Evolutionary conservation across 805 yeast genomes (phyloP), one percentile per base, ranked within the genome.

Genomic region (Candida sakaeoensis): DNA sequence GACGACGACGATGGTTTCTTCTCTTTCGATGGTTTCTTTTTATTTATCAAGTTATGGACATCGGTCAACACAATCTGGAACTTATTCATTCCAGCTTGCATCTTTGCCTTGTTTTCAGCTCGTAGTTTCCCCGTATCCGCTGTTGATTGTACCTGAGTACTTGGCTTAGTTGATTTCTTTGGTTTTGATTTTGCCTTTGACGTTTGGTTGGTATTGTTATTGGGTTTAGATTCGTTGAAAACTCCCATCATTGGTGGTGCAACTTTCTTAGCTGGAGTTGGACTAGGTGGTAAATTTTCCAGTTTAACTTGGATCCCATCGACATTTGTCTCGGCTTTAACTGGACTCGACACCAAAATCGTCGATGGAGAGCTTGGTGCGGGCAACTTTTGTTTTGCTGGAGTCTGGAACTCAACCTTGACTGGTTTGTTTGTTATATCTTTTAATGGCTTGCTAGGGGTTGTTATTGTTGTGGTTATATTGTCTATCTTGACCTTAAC

Each of bases 31-130:
- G 30, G 30, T 44, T 42, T 40, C 43, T 49, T 52, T 15, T 44
- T 49, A 45, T 55, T 55, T 56, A 55, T 53, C 27, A 55, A 45
- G 5, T 50, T 51, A 28, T 55, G 55, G 2, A 69, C 65, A 47
- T 70, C 75, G 3, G 74, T 58, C 37, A 71, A 61, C 2, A 70
- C 70, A 42, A 71, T 70, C 50, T 72, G 76, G 49, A 71, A 71
- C 50, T 67, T 67, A 48, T 66, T 66, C 61, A 67, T 60, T 10
- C 70, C 69, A 9, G 65, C 61, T 48, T 63, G 61, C 63, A 59
- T 60, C 35, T 61, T 59, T 2, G 57, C 47, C 39, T 52, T 57
- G 36, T 52, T 55, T 8, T 36, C 35, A 18, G 40, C 40, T 25
- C 35, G 17, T 3, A 17, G 24, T 30, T 37, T 37, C 7, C 36